These are phyloP conservation scores for Helenozyma baotianmanensis DNA, from an alignment of 805 yeast genomes.

Conservation along the genomic window DNA sequence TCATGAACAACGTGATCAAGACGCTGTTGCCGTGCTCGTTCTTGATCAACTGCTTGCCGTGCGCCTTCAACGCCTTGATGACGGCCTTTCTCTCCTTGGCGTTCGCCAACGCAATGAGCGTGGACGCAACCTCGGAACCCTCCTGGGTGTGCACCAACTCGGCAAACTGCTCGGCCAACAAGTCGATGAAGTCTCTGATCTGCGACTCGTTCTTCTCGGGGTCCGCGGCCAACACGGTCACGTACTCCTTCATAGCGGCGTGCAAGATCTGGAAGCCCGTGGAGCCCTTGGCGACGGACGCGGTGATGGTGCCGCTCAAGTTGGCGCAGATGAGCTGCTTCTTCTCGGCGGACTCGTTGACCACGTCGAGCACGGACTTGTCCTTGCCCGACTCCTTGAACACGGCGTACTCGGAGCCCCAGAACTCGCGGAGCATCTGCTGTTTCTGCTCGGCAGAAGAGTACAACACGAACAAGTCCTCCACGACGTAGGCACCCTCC, in stretches of 20 bases:
- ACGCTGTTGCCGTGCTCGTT: conserved; percentile 87
- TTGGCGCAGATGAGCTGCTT: conserved; percentile 70
- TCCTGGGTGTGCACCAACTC: conserved; percentile 94
- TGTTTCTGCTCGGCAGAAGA: conserved; percentile 78
- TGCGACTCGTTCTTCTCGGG: conserved; percentile 46
- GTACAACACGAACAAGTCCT: conserved; percentile 83
- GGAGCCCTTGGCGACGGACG: conserved; percentile 92
- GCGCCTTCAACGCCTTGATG: conserved; percentile 67
- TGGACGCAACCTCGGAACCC: conserved; percentile 88
- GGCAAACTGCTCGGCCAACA: conserved; percentile 82
- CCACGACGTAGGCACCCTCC: conserved; percentile 97
- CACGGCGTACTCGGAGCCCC: conserved; percentile 93
- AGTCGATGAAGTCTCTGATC: conserved; percentile 74
- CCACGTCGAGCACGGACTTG: conserved; percentile 60
- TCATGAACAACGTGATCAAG: conserved; percentile 69
- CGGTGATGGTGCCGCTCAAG: conserved; percentile 75
- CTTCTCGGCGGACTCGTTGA: conserved; percentile 69
- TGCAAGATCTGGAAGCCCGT: conserved; percentile 94
- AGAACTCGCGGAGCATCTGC: conserved; percentile 92
- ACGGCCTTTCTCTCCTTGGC: conserved; percentile 90
- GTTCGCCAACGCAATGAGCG: conserved; percentile 70
- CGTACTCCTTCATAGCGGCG: conserved; percentile 91
- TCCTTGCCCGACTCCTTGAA: conserved; percentile 72
- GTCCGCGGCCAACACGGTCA: conserved; percentile 60
- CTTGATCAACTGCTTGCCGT: conserved; percentile 67